Base-by-base conservation (phyloP, 2,329 filamentous ascomycete species). In the Teratosphaeria viscida region DNA sequence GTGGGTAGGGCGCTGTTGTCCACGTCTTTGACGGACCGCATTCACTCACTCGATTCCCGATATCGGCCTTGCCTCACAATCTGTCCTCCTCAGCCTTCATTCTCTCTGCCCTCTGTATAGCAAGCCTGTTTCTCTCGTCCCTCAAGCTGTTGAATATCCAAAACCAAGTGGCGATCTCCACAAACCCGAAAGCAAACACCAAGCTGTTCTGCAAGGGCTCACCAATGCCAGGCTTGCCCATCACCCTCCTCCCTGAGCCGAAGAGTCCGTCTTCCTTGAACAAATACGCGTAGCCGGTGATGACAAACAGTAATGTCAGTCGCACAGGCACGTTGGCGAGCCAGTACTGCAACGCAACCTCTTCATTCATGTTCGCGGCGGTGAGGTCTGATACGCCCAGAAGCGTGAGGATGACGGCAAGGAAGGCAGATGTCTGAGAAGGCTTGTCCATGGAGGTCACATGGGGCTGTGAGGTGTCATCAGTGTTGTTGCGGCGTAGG, bases 81-180 rank as follows among this genome's bases (percentile, higher is more conserved):
- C 52, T 32, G 39, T 76, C 72, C 60, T 76, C 71, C 23, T 72
- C 70, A 7, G 70, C 70, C 62, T 70, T 71, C 61, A 69, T 67
- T 61, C 69, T 70, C 34, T 73, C 62, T 11, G 71, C 66, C 37
- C 74, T 66, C 55, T 70, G 71, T 8, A 67, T 65, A 26, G 68
- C 66, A 10, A 72, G 62, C 8, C 73, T 70, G 55, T 70, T 71
- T 58, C 76, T 70, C 77, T 90, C 87, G 68, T 90, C 87, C 57
- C 84, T 78, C 66, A 90, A 72, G 4, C 84, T 87, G 34, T 86
- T 79, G 80, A 85, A 90, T 71, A 85, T 85, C 91, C 91, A 96
- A 74, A 95, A 91, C 90, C 91, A 96, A 62, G 82, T 82, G 65
- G 90, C 79, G 72, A 90, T 83, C 78, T 96, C 92, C 70, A 95